A percentile compares a stretch with the other conserved stretches of the same genome.
Conservation (phyloP, 2,329 filamentous ascomycete genomes). For the Arthroderma uncinatum region DNA sequence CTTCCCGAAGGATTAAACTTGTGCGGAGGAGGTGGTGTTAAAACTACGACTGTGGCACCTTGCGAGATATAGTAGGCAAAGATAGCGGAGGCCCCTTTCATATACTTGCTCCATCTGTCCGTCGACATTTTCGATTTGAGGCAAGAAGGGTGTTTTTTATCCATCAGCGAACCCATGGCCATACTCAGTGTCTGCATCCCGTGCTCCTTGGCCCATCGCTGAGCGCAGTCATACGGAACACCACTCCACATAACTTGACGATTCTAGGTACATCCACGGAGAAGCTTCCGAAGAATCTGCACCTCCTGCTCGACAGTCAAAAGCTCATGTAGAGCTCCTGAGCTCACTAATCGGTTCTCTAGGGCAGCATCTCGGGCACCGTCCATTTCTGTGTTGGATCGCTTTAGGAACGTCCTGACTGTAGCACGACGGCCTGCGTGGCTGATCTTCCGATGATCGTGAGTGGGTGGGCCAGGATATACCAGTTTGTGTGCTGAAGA, state of each 20-base stretch:
- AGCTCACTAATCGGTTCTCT: too few species aligned
- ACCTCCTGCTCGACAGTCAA: conserved; percentile 15
- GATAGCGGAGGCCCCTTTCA: conserved; percentile 20
- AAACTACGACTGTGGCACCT: conserved; percentile 17
- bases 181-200: conserved; percentile 21
- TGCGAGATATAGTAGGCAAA: conserved; percentile 20
- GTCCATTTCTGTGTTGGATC: too few species aligned
- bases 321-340: too few species aligned
- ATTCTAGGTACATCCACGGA: conserved; percentile 11
- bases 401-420: too few species aligned
- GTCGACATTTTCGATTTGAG: conserved; percentile 11
- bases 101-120: conserved; percentile 16
- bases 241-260: conserved; percentile 23
- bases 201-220: conserved; percentile 20
- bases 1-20: conserved; percentile 19
- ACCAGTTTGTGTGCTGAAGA: too few species aligned
- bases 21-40: conserved; percentile 21
- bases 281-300: conserved; percentile 15
- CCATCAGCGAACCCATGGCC: conserved; percentile 21
- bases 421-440: too few species aligned
- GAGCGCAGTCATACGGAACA: conserved; percentile 16
- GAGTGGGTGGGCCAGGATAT: too few species aligned
- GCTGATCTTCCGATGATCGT: too few species aligned
- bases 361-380: too few species aligned
- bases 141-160: conserved; percentile 13